phyloP scores from a whole-genome alignment of 176 grass and related monocot species.

The Chloris gayana region DNA sequence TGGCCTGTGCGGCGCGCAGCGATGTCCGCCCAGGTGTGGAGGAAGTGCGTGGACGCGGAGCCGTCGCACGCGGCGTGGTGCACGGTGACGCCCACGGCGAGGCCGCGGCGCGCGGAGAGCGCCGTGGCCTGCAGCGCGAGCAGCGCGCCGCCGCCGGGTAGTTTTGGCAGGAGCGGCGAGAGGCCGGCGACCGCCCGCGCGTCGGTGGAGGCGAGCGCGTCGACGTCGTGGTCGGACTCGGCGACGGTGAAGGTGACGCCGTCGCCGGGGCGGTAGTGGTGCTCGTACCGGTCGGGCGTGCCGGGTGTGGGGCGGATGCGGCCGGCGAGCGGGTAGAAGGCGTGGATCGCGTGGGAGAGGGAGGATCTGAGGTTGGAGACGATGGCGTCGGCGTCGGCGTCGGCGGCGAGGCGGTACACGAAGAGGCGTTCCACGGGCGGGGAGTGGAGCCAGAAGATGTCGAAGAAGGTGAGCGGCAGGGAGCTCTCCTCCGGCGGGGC shows the following conservation, averaged over 20 bases:
- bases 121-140: slow-evolving; percentile 49
- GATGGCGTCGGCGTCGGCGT: slow-evolving; percentile 29
- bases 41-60: too few species aligned
- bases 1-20: too few species aligned
- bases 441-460: slow-evolving; percentile 31
- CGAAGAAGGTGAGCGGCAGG: slow-evolving; percentile 55
- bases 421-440: slow-evolving; percentile 53
- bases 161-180: slow-evolving; percentile 22
- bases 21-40: too few species aligned
- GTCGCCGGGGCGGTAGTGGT: slow-evolving; percentile 46
- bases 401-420: slow-evolving; percentile 41
- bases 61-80: slow-evolving; percentile 37
- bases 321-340: slow-evolving; percentile 59
- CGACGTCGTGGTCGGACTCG: slow-evolving; percentile 35
- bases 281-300: slow-evolving; percentile 27
- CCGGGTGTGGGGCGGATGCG: slow-evolving; percentile 22
- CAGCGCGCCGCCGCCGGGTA: slow-evolving; percentile 12
- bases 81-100: slow-evolving; percentile 41
- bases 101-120: slow-evolving; percentile 13
- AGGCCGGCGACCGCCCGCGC: slow-evolving; percentile 32
- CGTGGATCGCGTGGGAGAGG: slow-evolving; percentile 23
- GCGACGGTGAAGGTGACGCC: slow-evolving; percentile 58
- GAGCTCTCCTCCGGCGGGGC: slow-evolving; percentile 1
- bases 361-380: slow-evolving; percentile 39
- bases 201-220: slow-evolving; percentile 13